Conservation (phyloP, 208 protist species). For the Crithidia expoeki region DNA sequence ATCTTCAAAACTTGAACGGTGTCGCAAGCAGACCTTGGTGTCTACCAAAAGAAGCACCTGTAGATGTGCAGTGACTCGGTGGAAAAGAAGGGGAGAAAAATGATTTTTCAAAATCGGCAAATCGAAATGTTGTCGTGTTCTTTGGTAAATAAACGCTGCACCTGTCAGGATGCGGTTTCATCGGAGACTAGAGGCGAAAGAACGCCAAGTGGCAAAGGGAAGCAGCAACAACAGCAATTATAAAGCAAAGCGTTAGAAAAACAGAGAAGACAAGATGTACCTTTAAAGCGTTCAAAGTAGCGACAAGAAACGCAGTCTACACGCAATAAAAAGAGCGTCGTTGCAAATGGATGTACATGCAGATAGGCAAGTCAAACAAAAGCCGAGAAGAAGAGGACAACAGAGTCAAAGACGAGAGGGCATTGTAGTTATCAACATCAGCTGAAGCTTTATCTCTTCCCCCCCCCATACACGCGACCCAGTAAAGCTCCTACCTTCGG, state of each 20-base stretch:
- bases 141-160: background rate
- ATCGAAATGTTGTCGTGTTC: too few relatives aligned
- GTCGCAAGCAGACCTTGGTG: too few relatives aligned
- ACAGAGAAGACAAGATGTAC: background rate
- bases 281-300: background rate
- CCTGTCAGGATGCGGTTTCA: background rate
- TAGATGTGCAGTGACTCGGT: too few relatives aligned
- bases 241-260: background rate
- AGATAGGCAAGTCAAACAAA: background rate
- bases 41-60: too few relatives aligned
- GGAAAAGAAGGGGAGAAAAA: too few relatives aligned
- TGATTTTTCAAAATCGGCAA: too few relatives aligned
- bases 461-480: too few relatives aligned
- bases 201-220: background rate
- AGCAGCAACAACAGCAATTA: background rate
- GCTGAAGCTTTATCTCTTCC: too few relatives aligned
- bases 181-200: background rate
- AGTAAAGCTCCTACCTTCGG: too few relatives aligned
- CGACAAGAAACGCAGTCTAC: slow-evolving; percentile 4
- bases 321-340: too few relatives aligned
- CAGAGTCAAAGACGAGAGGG: background rate
- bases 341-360: too few relatives aligned
- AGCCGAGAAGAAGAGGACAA: background rate
- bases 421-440: background rate
- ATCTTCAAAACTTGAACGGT: too few relatives aligned